Base-by-base conservation (phyloP, 139 green algal species). In the Marvania coccoides region DNA sequence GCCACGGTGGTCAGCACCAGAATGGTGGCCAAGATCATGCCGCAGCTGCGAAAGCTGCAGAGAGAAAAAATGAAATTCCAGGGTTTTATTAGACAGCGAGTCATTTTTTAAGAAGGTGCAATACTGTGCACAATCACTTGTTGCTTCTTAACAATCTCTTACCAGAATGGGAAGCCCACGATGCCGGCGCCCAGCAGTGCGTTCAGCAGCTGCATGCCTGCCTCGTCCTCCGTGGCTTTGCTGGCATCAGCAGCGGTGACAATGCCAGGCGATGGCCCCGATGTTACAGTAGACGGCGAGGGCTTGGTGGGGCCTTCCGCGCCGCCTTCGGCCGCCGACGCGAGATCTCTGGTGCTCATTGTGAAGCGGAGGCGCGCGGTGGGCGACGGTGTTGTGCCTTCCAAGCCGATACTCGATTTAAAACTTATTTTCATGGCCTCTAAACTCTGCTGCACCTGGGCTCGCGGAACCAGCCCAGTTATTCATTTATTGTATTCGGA, bases 1-100 rank as follows among this genome's bases (percentile, higher is more conserved):
- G 67, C 26, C 38, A 93, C 55, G 47, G 73, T 85, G 24, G 87
- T 65, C 19, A 88, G 35, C 67, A 95, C 80, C 33, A 95, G 73
- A 28, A 84, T 2, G 1, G 78, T 83, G 8, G 78, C 83, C 19
- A 94, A 79, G 12, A 82, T 36, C 61, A 89, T 15, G 3, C 86
- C 84, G 55, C 76, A 84, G 14, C 30, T 15, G 42, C 65, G 67
- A 31, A 88, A 88, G 64, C 78, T 79, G 57, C 75, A 86, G 28
- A 78, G 74, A 58, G 77, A 82, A n/a, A n/a, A n/a, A n/a, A n/a
- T n/a, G n/a, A n/a, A n/a, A n/a, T n/a, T 40, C 78, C 29, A 7
- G 15, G 14, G 2, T 58, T 10, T 13, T 58, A n/a, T 30, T 35
- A 35, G 47, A 15, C 23, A n/a, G 3, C 24, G 15, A 14, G 24